A percentile compares a stretch with the other conserved stretches of the same genome.
Evolutionary conservation across 441 rosid genomes (phyloP).

Genomic region (Adansonia gregorii): DNA sequence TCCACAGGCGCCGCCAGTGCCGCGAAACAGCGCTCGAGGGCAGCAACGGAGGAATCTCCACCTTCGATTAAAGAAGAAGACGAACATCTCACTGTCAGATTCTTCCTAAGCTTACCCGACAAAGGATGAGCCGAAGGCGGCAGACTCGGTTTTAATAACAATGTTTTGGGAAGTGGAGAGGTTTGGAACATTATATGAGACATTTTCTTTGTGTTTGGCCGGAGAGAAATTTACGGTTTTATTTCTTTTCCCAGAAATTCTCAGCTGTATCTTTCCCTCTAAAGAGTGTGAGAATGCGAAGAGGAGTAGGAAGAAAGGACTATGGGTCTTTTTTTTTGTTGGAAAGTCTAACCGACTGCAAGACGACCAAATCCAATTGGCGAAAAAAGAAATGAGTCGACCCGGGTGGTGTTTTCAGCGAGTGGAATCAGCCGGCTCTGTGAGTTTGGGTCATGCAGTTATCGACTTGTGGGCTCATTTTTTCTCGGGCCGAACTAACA

Average conservation of each 20-base stretch:
- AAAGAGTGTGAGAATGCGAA: slow-evolving; percentile 27
- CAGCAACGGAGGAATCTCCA: slow-evolving; percentile 40
- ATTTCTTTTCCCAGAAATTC: not conserved
- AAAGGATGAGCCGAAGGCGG: slow-evolving; percentile 34
- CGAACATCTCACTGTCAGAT: slow-evolving; percentile 40
- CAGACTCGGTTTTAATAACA: slow-evolving; percentile 44
- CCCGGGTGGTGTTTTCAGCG: slow-evolving; percentile 13
- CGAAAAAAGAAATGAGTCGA: not conserved
- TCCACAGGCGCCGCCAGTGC: slow-evolving; percentile 41
- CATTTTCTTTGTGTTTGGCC: slow-evolving; percentile 37
- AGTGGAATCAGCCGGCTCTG: slow-evolving; percentile 9
- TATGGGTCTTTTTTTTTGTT: slow-evolving; percentile 35
- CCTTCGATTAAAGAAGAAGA: slow-evolving; percentile 48
- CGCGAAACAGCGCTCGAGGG: slow-evolving; percentile 63
- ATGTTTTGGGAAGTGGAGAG: slow-evolving; percentile 38
- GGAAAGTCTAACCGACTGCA: slow-evolving; percentile 26
- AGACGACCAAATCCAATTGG: slow-evolving; percentile 35
- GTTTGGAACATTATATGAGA: slow-evolving; percentile 56
- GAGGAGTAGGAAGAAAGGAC: slow-evolving; percentile 14
- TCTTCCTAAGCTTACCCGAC: slow-evolving; percentile 38
- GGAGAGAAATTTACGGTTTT: slow-evolving; percentile 7
- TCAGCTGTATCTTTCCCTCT: slow-evolving; percentile 13
- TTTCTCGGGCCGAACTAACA: not conserved
- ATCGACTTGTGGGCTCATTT: not conserved
- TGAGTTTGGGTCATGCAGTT: not conserved